Evolutionary conservation across 495 filamentous ascomycete species (phyloP).

Genomic region (Trypethelium eluteriae): DNA sequence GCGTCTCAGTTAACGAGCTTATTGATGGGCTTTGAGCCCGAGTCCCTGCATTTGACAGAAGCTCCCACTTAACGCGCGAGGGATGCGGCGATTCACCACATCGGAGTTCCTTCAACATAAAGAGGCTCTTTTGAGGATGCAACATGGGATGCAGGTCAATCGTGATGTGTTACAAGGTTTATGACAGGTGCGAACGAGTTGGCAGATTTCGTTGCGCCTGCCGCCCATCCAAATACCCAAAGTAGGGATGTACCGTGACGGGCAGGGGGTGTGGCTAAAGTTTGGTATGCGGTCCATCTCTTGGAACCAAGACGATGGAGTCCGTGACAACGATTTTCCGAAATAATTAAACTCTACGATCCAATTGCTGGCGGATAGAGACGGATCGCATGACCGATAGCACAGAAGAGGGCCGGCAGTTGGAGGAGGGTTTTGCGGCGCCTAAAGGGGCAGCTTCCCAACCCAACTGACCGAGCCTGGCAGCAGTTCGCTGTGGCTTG

Average conservation of each 20-base stretch:
- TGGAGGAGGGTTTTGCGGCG: neutral
- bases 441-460: neutral
- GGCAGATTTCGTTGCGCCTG: neutral
- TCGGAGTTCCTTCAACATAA: no score
- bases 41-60: neutral
- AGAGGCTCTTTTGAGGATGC: neutral
- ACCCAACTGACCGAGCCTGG: neutral
- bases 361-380: neutral
- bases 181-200: neutral
- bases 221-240: neutral
- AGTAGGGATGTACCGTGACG: neutral
- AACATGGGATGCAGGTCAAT: neutral
- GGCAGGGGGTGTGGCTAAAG: neutral
- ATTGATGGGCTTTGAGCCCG: no score
- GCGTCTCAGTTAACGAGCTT: no score
- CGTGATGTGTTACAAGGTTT: neutral
- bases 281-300: no score
- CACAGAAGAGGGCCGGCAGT: neutral
- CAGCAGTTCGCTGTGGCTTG: slow-evolving; percentile 6
- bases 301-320: no score
- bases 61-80: neutral
- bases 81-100: no score
- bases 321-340: neutral
- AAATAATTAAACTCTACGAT: neutral
- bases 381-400: slow-evolving; percentile 2